A percentile compares a stretch with the other conserved stretches of the same genome.
phyloP scores from a whole-genome alignment of 139 green algal species.

The Trebouxia sp. region DNA sequence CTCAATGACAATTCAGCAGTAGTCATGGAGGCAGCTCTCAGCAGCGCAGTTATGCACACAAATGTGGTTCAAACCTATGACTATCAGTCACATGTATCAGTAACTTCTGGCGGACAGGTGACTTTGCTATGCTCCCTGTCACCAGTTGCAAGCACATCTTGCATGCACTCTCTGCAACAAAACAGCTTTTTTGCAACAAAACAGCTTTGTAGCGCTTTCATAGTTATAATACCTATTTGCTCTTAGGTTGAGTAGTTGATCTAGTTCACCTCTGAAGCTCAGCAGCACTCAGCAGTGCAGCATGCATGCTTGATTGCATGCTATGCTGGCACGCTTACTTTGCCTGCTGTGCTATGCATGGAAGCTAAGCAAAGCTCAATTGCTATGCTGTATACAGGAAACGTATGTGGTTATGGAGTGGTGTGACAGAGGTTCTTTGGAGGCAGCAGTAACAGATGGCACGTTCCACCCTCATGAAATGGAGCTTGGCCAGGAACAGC shows the following conservation, averaged over 20 bases:
- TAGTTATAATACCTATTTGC: too few relatives aligned
- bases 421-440: conserved; percentile 57
- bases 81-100: conserved; percentile 36
- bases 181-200: not conserved
- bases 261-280: too few relatives aligned
- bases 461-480: conserved; percentile 34
- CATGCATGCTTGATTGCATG: too few relatives aligned
- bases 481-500: not conserved
- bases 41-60: conserved; percentile 54
- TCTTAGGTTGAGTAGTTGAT: too few relatives aligned
- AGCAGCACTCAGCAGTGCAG: not conserved
- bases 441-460: conserved; percentile 55
- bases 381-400: conserved; percentile 46
- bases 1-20: conserved; percentile 20
- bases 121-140: not conserved
- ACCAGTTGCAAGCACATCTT: not conserved
- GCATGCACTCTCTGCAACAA: not conserved
- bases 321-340: too few relatives aligned
- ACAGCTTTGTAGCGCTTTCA: not conserved
- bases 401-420: conserved; percentile 73
- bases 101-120: not conserved
- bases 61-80: conserved; percentile 63
- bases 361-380: not conserved
- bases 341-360: not conserved
- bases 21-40: conserved; percentile 55